phyloP scores from a whole-genome alignment of 495 filamentous ascomycete species.

The Xanthoparmelia taractica region DNA sequence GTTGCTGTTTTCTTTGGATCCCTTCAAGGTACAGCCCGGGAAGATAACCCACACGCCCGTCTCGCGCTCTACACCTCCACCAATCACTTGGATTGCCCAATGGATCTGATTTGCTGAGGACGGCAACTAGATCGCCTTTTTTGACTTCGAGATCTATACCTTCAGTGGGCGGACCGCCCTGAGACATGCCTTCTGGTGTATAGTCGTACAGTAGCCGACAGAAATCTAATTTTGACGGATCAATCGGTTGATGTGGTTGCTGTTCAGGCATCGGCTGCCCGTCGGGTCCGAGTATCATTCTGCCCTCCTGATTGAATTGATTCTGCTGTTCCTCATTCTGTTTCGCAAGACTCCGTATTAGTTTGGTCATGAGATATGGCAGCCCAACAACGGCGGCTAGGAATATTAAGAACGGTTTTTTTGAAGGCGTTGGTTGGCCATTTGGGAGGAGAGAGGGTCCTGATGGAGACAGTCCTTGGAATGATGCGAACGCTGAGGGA shows the following conservation, averaged over 20 bases:
- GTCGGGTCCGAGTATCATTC: constrained; percentile 44
- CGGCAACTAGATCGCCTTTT: constrained; percentile 93
- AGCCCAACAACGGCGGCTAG: constrained; percentile 87
- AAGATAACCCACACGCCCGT: constrained; percentile 84
- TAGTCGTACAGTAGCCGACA: constrained; percentile 93
- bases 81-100: constrained; percentile 87
- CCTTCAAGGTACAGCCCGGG: constrained; percentile 83
- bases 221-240: constrained; percentile 87
- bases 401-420: constrained; percentile 95
- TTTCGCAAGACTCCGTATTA: constrained; percentile 77
- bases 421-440: constrained; percentile 64
- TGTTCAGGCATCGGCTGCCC: constrained; percentile 35
- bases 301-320: constrained; percentile 52
- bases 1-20: constrained; percentile 59
- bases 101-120: constrained; percentile 86
- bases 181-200: constrained; percentile 57
- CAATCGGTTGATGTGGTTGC: constrained; percentile 43
- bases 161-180: constrained; percentile 33
- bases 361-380: constrained; percentile 90
- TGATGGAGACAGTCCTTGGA: constrained; percentile 53
- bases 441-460: constrained; percentile 42
- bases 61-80: constrained; percentile 93
- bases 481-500: constrained; percentile 79
- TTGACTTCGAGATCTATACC: constrained; percentile 85
- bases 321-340: constrained; percentile 64